Base-by-base conservation (phyloP, 2,329 filamentous ascomycete genomes). In the Fusarium tuaranense region DNA sequence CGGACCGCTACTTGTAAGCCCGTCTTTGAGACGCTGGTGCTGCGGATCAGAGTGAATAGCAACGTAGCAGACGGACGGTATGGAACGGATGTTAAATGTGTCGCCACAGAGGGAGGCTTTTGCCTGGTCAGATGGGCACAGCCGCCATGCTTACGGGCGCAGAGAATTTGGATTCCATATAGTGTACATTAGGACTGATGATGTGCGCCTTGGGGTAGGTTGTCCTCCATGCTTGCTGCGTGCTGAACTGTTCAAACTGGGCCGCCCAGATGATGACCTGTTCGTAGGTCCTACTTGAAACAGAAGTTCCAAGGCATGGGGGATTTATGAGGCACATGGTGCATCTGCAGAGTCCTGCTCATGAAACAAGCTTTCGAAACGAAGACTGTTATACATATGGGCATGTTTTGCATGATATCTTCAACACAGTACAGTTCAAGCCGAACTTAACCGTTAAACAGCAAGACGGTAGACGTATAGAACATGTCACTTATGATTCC, bases 351-450 rank as follows among this genome's bases (percentile, higher is more conserved):
- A 44, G 59, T 32, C 39, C 62, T 66, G 59, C 53, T 63, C 66
- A 61, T 70, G 72, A 74, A 75, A 73, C 72, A 58, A 39, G 53
- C 36, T 44, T 66, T 58, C 69, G 69, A 74, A 74, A 74, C 72
- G 53, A 60, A 25, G 27, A 44, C 32, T 39, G 44, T 38, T 63
- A 27, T 63, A 25, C 22, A 63, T 7, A 63, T 39, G 55, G 20
- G 34, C 55, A 25, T 27, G 22, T 30, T 59, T 34, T 30, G 36
- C 34, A 39, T 59, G 32, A 41, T 59, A 38, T 38, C 57, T 38
- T 41, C 16, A 25, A 9, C 14, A 25, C 46, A 51, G 25, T 34
- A 34, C 32, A 34, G 5, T 32, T 53, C 12, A 53, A 32, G 3
- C 48, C 10, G 27, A 5, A 32, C 25, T 3, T 18, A 53, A 20